Evolutionary conservation across 495 filamentous ascomycete genomes (phyloP).

Genomic region (Cladorrhinum samala): DNA sequence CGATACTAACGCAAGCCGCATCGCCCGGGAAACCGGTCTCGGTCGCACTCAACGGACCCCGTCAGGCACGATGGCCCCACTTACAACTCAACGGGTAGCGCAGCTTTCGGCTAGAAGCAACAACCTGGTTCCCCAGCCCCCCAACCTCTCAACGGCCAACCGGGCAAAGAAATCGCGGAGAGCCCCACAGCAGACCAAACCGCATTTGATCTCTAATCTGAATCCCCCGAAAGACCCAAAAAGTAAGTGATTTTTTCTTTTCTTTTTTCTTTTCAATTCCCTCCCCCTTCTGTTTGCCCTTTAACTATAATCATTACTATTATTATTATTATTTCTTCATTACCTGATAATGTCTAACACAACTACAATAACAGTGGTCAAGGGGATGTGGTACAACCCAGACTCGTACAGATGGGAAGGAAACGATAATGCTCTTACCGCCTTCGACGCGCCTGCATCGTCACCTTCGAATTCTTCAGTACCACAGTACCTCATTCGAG

Average conservation of each 20-base stretch:
- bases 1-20: conserved; percentile 86
- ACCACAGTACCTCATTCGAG: conserved; percentile 43
- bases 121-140: conserved; percentile 25
- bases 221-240: conserved; percentile 43
- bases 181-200: conserved; percentile 48
- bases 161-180: conserved; percentile 53
- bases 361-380: conserved; percentile 53
- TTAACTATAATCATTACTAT: too few species aligned
- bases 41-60: conserved; percentile 56
- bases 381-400: conserved; percentile 95
- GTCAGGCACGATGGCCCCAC: conserved; percentile 52
- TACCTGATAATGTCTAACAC: not conserved
- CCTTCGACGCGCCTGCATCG: conserved; percentile 59
- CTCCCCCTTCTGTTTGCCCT: not conserved
- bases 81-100: conserved; percentile 75
- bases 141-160: conserved; percentile 30
- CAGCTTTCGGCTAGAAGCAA: conserved; percentile 56
- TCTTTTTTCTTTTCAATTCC: not conserved
- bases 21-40: conserved; percentile 79
- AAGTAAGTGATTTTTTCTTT: conserved; percentile 28
- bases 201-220: conserved; percentile 45
- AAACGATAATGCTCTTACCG: conserved; percentile 75
- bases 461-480: conserved; percentile 43
- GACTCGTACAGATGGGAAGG: conserved; percentile 84
- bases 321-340: conserved; percentile 3